phyloP scores from a whole-genome alignment of 768 basidiomycete genomes.

The Stropharia rugosoannulata region DNA sequence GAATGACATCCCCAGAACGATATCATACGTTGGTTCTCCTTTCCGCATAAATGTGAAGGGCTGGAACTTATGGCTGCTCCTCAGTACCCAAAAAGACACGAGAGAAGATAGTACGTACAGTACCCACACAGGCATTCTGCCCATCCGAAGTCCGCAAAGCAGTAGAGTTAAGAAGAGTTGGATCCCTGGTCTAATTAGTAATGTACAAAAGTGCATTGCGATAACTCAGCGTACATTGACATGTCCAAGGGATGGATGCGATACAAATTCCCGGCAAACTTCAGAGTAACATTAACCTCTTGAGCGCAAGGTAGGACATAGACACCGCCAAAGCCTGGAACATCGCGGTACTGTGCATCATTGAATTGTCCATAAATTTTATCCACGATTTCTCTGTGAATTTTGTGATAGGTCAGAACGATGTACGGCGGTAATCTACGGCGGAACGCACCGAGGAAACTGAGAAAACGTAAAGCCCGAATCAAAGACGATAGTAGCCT shows the following conservation, averaged over 20 bases:
- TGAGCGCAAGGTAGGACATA: constrained; percentile 67
- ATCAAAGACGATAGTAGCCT: constrained; percentile 63
- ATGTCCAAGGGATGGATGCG: constrained; percentile 71
- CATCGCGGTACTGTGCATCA: constrained; percentile 47
- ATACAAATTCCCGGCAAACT: constrained; percentile 53
- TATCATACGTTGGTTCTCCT: constrained; percentile 47
- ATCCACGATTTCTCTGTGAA: constrained; percentile 46
- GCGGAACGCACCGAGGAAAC: constrained; percentile 43
- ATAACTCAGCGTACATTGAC: constrained; percentile 38
- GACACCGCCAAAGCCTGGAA: constrained; percentile 38
- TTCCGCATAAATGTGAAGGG: constrained; percentile 53
- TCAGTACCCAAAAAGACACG: background rate
- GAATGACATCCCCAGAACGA: constrained; percentile 75
- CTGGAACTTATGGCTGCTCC: constrained; percentile 55
- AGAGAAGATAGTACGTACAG: constrained; percentile 26
- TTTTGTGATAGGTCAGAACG: background rate
- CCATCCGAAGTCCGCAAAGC: constrained; percentile 30
- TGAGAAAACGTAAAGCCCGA: constrained; percentile 71
- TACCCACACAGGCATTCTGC: constrained; percentile 36
- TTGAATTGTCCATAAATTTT: constrained; percentile 58
- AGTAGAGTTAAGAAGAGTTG: constrained; percentile 28
- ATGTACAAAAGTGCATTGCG: background rate
- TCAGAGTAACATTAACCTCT: constrained; percentile 65
- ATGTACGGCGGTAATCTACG: background rate
- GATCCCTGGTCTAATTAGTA: constrained; percentile 22